These are phyloP conservation scores for Pseudogymnoascus sp. DNA, from an alignment of 2,329 filamentous ascomycete species.

Conservation along the genomic window DNA sequence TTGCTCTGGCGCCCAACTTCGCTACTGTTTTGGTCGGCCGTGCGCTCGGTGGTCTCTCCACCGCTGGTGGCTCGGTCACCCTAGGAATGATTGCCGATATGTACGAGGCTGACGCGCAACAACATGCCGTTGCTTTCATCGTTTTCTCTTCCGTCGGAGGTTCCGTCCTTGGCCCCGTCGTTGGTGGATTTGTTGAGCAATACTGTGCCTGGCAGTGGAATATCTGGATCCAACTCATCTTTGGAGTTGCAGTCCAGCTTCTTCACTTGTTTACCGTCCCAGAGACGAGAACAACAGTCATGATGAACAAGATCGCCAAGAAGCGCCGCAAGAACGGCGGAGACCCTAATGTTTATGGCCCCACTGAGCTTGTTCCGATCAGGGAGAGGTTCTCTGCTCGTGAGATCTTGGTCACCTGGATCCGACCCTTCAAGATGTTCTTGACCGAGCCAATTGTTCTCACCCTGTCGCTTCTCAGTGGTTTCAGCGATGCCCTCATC, in stretches of 20 bases:
- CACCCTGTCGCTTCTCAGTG: conserved; percentile 59
- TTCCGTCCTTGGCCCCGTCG: conserved; percentile 66
- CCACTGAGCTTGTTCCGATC: conserved; percentile 60
- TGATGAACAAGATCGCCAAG: conserved; percentile 75
- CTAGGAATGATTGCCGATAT: conserved; percentile 69
- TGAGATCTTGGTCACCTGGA: conserved; percentile 50
- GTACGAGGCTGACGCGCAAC: conserved; percentile 62
- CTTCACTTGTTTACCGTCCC: conserved; percentile 63
- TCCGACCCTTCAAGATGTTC: conserved; percentile 65
- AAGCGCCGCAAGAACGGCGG: conserved; percentile 55
- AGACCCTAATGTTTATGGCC: conserved; percentile 53
- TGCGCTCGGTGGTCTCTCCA: conserved; percentile 60
- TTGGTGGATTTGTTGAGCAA: conserved; percentile 67
- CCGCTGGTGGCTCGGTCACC: conserved; percentile 65
- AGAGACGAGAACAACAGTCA: conserved; percentile 67
- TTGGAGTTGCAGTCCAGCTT: conserved; percentile 60
- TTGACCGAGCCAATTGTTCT: conserved; percentile 67
- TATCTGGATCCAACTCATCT: conserved; percentile 80
- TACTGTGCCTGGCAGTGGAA: conserved; percentile 65
- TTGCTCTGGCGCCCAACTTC: conserved; percentile 67
- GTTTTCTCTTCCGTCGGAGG: conserved; percentile 75
- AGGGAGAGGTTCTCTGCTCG: conserved; percentile 47
- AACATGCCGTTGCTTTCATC: conserved; percentile 67
- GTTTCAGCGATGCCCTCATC: conserved; percentile 67
- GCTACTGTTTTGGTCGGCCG: conserved; percentile 61